These are phyloP conservation scores for Corylus americana DNA, from an alignment of 306 rosid species.

Conservation along the genomic window DNA sequence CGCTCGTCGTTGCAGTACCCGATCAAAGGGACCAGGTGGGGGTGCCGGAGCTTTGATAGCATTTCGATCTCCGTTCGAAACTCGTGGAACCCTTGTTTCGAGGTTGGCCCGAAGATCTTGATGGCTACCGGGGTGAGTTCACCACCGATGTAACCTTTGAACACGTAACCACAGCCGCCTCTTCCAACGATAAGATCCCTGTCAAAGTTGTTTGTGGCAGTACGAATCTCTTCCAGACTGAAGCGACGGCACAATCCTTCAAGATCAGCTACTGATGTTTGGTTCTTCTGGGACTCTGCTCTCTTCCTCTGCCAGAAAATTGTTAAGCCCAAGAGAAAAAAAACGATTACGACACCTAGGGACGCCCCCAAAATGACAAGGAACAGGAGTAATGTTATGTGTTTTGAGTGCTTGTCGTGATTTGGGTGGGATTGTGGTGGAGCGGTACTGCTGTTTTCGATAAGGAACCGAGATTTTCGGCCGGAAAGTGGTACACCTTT, in stretches of 20 bases:
- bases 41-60: neutral
- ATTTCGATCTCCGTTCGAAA: neutral
- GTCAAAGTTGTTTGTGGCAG: constrained; percentile 13
- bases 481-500: neutral
- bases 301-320: neutral
- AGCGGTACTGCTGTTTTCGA: too few relatives aligned
- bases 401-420: neutral
- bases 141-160: constrained; percentile 8
- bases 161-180: constrained; percentile 5
- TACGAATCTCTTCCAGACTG: neutral
- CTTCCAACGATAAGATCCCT: constrained; percentile 1
- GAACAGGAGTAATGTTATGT: neutral
- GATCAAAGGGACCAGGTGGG: neutral
- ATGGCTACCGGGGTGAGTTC: neutral
- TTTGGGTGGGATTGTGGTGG: neutral
- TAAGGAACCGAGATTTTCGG: too few relatives aligned
- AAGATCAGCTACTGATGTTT: neutral
- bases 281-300: neutral
- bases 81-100: neutral
- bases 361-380: neutral
- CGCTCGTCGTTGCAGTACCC: constrained; percentile 5
- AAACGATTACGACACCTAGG: neutral
- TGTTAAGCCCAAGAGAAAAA: neutral
- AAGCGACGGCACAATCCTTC: constrained; percentile 8
- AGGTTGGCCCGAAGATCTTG: neutral